Percentiles rank a stretch among this genome's conserved stretches.
phyloP scores from a whole-genome alignment of 140 eudicot genomes.

The Stevia rebaudiana region DNA sequence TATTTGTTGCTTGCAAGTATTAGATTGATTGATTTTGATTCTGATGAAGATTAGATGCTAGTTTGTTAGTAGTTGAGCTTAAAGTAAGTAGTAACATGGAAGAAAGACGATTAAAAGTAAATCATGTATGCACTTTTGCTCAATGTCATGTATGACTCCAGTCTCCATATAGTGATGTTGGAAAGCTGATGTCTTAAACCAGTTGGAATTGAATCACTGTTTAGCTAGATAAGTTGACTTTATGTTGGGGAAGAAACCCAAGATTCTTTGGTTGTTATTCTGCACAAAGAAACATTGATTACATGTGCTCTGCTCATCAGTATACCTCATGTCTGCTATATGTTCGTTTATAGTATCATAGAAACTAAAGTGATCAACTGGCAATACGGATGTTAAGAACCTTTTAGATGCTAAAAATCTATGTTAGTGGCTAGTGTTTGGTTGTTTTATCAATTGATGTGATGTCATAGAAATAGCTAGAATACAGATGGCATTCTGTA shows the following conservation, averaged over 20 bases:
- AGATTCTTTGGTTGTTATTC: not conserved
- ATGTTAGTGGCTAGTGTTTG: not conserved
- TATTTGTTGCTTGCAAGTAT: slow-evolving; percentile 5
- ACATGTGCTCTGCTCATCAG: not conserved
- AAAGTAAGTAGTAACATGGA: too few species aligned
- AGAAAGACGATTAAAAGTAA: too few species aligned
- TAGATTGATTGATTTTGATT: not conserved
- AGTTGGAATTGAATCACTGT: slow-evolving; percentile 5
- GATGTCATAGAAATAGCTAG: slow-evolving; percentile 2
- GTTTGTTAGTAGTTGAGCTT: not conserved
- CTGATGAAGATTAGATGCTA: not conserved
- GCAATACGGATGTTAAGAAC: slow-evolving; percentile 2
- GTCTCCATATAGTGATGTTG: not conserved
- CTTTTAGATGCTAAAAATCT: not conserved
- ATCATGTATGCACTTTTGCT: not conserved
- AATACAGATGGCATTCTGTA: not conserved
- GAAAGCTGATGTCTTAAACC: not conserved
- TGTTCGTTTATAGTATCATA: too few species aligned
- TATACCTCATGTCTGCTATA: not conserved
- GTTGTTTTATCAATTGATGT: not conserved
- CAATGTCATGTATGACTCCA: not conserved
- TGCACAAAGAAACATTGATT: not conserved
- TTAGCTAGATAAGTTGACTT: slow-evolving; percentile 1
- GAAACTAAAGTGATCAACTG: not conserved
- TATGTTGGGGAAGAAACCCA: not conserved